Conservation (phyloP, 2,329 filamentous ascomycete genomes). For the Fusarium sp. region DNA sequence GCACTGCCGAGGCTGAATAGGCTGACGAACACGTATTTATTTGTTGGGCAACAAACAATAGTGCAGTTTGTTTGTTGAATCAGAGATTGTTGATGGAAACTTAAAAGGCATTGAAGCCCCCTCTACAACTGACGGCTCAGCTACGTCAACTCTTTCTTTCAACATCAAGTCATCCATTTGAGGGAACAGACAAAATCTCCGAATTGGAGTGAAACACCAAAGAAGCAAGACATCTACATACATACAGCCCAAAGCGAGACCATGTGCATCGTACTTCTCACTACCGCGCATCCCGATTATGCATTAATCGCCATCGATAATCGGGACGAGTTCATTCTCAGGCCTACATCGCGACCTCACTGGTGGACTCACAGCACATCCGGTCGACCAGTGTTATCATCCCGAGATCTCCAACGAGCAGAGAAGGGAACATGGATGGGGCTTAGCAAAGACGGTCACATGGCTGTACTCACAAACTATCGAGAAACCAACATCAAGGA, state of each 20-base stretch:
- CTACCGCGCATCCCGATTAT: slow-evolving; percentile 81
- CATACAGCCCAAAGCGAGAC: background rate
- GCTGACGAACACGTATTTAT: slow-evolving; percentile 22
- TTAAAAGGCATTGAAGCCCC: slow-evolving; percentile 40
- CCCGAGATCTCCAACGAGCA: slow-evolving; percentile 70
- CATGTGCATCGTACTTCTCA: slow-evolving; percentile 84
- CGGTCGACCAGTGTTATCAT: slow-evolving; percentile 65
- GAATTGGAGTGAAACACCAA: slow-evolving; percentile 1
- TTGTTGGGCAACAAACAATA: background rate
- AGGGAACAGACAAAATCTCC: slow-evolving; percentile 4
- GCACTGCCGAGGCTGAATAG: slow-evolving; percentile 40
- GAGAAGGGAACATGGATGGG: slow-evolving; percentile 76
- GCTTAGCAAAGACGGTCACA: slow-evolving; percentile 68
- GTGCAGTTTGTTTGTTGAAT: background rate
- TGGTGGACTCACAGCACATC: slow-evolving; percentile 68
- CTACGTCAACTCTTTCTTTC: slow-evolving; percentile 20
- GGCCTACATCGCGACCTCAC: slow-evolving; percentile 72
- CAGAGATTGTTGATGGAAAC: slow-evolving; percentile 16
- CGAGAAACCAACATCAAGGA: slow-evolving; percentile 66
- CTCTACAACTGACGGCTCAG: background rate
- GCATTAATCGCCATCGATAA: slow-evolving; percentile 82
- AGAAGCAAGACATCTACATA: background rate
- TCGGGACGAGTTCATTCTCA: slow-evolving; percentile 78
- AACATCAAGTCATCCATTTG: slow-evolving; percentile 4
- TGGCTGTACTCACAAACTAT: slow-evolving; percentile 76